phyloP scores from a whole-genome alignment of 2,329 filamentous ascomycete species.

The Leptographium wingfieldii region DNA sequence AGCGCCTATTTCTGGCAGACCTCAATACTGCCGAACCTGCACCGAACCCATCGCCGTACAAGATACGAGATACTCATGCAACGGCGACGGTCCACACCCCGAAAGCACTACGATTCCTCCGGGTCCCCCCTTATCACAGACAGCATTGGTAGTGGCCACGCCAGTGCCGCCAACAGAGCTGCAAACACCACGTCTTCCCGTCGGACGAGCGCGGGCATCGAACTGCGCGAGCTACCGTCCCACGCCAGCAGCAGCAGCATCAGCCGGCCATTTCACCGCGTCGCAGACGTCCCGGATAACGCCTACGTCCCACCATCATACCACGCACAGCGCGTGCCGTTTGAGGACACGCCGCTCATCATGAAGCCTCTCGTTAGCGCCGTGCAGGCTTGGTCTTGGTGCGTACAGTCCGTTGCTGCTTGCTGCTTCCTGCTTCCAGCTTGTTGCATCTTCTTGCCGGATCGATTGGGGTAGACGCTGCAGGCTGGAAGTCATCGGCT shows the following conservation, averaged over 20 bases:
- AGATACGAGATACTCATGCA: slow-evolving; percentile 7
- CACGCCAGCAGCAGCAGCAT: slow-evolving; percentile 13
- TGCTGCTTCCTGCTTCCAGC: neutral
- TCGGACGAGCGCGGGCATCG: slow-evolving; percentile 5
- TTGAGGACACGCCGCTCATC: slow-evolving; percentile 22
- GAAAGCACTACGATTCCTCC: neutral
- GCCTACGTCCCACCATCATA: neutral
- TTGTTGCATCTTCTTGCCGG: too few species aligned
- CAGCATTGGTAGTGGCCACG: neutral
- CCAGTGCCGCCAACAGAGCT: neutral
- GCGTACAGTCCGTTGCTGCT: slow-evolving; percentile 21
- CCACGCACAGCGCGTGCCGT: neutral
- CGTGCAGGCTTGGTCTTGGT: slow-evolving; percentile 94
- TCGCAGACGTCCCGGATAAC: slow-evolving; percentile 1
- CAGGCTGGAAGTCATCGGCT: neutral
- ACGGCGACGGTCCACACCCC: slow-evolving; percentile 10
- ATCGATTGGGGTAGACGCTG: too few species aligned
- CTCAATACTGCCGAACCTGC: neutral
- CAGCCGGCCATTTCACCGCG: slow-evolving; percentile 2
- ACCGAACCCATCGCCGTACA: neutral
- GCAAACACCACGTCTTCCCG: neutral
- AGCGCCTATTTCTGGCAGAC: neutral
- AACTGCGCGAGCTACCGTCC: slow-evolving; percentile 10
- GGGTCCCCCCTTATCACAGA: neutral
- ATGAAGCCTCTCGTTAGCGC: slow-evolving; percentile 95